Base-by-base conservation (phyloP, 2,329 filamentous ascomycete species). In the Verticillium albo-atrum region DNA sequence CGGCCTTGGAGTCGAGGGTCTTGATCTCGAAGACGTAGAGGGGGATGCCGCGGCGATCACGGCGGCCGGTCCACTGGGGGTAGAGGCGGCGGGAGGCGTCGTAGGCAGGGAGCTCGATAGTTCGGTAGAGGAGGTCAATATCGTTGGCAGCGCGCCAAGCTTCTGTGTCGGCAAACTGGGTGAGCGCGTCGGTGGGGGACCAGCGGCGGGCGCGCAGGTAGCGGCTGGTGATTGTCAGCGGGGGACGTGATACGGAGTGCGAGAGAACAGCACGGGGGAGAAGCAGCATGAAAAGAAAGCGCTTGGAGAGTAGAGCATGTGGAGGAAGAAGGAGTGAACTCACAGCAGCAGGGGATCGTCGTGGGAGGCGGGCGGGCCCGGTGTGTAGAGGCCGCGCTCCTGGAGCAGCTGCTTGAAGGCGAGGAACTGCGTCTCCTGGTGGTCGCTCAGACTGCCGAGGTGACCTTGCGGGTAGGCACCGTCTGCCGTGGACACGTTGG, bases 41-140 rank as follows among this genome's bases (percentile, higher is more conserved):
- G 7, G 94, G 94, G 63, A 97, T 97, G 65, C 94, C 94, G 66
- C 92, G 61, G n/a, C 87, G 89, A 76, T 97, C 94, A 66, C 93
- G 86, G 65, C 92, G 89, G 58, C 94, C 94, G 23, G 91, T 96
- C 90, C 92, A 97, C 85, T 97, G 92, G 26, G 93, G 92, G 71
- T 97, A 97, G 89, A 97, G 81, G 65, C 86, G 82, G 60, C 89
- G 82, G 62, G 90, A 89, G 68, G 89, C 82, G 74, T 97, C 92
- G 71, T 93, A 97, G 59, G 92, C 89, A 2, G 91, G 85, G 25
- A 93, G 76, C 61, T 96, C 91, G 68, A 97, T 96, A 32, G 90
- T 93, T 71, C 90, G 85, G 76, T 97, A 97, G 37, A 97, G 80
- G 52, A 85, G 79, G 62, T 92, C 85, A 55, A 97, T 83, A 65